Evolutionary conservation across 2,329 filamentous ascomycete species (phyloP).

Genomic region (Nothophoma quercina): DNA sequence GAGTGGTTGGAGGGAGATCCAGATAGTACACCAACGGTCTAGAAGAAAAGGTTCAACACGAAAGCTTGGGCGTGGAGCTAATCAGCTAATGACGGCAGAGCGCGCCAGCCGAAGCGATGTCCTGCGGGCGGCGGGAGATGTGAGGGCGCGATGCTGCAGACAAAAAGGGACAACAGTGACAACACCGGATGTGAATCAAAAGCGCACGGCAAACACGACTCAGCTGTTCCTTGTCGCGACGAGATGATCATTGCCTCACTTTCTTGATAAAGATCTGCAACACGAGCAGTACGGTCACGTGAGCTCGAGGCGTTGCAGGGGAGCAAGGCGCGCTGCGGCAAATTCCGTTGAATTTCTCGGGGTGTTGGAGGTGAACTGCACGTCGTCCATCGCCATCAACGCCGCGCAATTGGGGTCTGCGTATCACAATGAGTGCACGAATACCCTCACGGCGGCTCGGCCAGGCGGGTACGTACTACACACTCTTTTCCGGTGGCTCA

Average conservation of each 20-base stretch:
- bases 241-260: slow-evolving; percentile 13
- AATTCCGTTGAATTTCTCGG: slow-evolving; percentile 27
- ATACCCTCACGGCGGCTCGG: slow-evolving; percentile 69
- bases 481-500: neutral
- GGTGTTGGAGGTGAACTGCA: slow-evolving; percentile 26
- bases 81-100: slow-evolving; percentile 31
- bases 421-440: slow-evolving; percentile 68
- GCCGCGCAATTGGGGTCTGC: slow-evolving; percentile 33
- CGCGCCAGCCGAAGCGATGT: slow-evolving; percentile 17
- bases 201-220: slow-evolving; percentile 7
- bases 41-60: slow-evolving; percentile 34
- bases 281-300: slow-evolving; percentile 1
- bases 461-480: slow-evolving; percentile 61
- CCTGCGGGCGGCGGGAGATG: slow-evolving; percentile 14
- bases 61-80: slow-evolving; percentile 36
- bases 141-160: slow-evolving; percentile 1
- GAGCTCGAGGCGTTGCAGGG: neutral
- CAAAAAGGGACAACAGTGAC: neutral
- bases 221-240: slow-evolving; percentile 3
- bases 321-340: slow-evolving; percentile 18
- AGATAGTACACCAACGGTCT: slow-evolving; percentile 15
- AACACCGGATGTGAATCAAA: neutral
- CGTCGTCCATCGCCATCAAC: slow-evolving; percentile 24
- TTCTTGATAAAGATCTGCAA: slow-evolving; percentile 7
- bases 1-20: slow-evolving; percentile 12